Evolutionary conservation across 1,139 yeast genomes (phyloP).

Genomic region (Kodamaea sp.): DNA sequence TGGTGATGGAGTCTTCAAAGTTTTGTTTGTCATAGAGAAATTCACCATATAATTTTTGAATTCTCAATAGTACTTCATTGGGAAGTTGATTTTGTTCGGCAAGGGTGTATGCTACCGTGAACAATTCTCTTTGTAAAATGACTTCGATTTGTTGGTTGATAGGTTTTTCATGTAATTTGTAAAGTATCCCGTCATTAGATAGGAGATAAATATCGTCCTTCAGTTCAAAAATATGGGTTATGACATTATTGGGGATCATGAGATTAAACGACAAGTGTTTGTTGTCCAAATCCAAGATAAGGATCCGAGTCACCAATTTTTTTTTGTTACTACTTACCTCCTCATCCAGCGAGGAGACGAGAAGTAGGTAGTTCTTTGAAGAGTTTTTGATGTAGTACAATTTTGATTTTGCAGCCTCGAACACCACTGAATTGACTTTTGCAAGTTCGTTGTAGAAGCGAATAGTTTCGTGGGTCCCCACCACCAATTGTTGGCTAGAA

Average conservation of each 20-base stretch:
- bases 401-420: slow-evolving; percentile 60
- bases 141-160: slow-evolving; percentile 68
- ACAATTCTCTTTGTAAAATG: slow-evolving; percentile 69
- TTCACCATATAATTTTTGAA: slow-evolving; percentile 72
- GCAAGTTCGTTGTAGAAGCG: slow-evolving; percentile 56
- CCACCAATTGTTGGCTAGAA: slow-evolving; percentile 46
- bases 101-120: slow-evolving; percentile 68
- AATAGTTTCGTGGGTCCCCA: slow-evolving; percentile 54
- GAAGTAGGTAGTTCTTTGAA: slow-evolving; percentile 49
- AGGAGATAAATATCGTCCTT: slow-evolving; percentile 62
- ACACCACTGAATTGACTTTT: slow-evolving; percentile 56
- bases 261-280: slow-evolving; percentile 72
- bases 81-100: slow-evolving; percentile 53
- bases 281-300: slow-evolving; percentile 68
- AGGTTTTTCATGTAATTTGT: slow-evolving; percentile 66
- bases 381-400: slow-evolving; percentile 38
- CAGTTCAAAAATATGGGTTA: slow-evolving; percentile 52
- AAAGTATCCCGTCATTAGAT: slow-evolving; percentile 75
- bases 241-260: slow-evolving; percentile 63
- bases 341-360: slow-evolving; percentile 52
- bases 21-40: slow-evolving; percentile 66
- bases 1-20: slow-evolving; percentile 66
- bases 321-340: slow-evolving; percentile 11
- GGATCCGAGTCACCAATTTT: slow-evolving; percentile 44
- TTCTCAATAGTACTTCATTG: slow-evolving; percentile 41